Evolutionary conservation across 495 filamentous ascomycete species (phyloP), one percentile per base, ranked within the genome.

Genomic region (Opeltia flavorubescens): DNA sequence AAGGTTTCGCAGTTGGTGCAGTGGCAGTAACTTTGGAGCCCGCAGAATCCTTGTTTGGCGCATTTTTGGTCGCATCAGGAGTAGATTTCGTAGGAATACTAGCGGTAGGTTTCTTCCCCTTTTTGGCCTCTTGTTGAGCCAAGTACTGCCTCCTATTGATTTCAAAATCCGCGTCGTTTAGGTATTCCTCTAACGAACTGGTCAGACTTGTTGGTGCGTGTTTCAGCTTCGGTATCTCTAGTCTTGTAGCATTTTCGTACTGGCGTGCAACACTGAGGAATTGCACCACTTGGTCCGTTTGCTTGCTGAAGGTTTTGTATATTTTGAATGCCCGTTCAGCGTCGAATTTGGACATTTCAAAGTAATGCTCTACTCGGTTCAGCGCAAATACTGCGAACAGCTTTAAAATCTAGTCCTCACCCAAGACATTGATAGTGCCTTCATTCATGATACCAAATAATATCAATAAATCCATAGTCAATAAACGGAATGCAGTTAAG

Each of bases 391-490:
- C 5, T 48, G 20, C 46, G 3, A 15, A 23, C 34, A 27, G 20
- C 12, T 27, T 9, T n/a, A 35, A 12, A 7, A 24, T 28, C 0
- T 25, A 39, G 24, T 38, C 48, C 74, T 53, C 73, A 91, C 91
- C 86, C 44, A 99, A 73, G 49, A 99, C 85, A 63, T 94, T 99
- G 66, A 99, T 96, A 53, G 93, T 89, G 20, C 83, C 91, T 65
- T 96, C 89, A 54, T 99, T 99, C 70, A 95, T 81, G 29, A 94
- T 85, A 51, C 91, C 85, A 63, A 94, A 99, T 34, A 99, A 69
- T 4, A 81, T 83, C 46, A 99, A 64, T 23, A 99, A 72, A 61
- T 99, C 91, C 55, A 91, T 70, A 8, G 93, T 91, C 33, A 99
- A 65, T 57, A 99, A 70, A 50, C 91, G 74, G 54, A 99, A 99